These are phyloP conservation scores for Dendrostoma leiphaemia DNA, from an alignment of 2,329 filamentous ascomycete species.

Conservation along the genomic window DNA sequence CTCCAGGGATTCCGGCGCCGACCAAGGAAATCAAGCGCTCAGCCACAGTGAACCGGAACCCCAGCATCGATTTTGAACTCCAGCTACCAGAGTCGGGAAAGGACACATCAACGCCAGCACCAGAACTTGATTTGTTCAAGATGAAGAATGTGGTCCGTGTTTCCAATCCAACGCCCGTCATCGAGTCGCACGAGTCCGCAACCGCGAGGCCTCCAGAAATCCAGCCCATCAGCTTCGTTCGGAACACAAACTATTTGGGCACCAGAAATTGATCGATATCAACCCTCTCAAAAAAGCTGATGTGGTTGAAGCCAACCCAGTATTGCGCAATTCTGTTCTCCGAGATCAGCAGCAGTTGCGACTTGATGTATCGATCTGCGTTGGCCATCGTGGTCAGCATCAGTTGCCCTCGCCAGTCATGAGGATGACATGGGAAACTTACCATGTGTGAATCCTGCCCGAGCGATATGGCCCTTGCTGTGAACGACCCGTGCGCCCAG, in stretches of 20 bases:
- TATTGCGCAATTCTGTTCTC: conserved; percentile 77
- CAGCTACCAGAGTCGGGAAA: too few relatives aligned
- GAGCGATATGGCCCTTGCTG: conserved; percentile 76
- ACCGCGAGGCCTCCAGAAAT: neutral
- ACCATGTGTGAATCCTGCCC: conserved; percentile 70
- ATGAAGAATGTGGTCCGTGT: too few relatives aligned
- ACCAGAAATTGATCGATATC: conserved; percentile 50
- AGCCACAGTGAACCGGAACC: too few relatives aligned
- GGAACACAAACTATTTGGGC: neutral
- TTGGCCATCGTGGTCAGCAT: conserved; percentile 3
- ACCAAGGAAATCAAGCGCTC: neutral
- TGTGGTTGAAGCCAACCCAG: conserved; percentile 66
- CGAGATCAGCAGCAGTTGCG: conserved; percentile 75
- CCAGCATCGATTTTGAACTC: too few relatives aligned
- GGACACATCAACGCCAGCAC: neutral
- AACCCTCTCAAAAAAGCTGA: conserved; percentile 61
- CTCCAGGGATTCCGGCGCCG: neutral
- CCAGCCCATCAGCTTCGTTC: neutral
- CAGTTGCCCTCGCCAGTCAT: neutral
- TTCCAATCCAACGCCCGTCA: too few relatives aligned
- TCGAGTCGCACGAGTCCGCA: neutral
- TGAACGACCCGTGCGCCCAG: conserved; percentile 70
- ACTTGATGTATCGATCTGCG: conserved; percentile 70
- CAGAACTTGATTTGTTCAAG: neutral
- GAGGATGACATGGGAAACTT: conserved; percentile 31